Conservation (phyloP, 2,329 filamentous ascomycete genomes). For the Colletotrichum tanaceti region DNA sequence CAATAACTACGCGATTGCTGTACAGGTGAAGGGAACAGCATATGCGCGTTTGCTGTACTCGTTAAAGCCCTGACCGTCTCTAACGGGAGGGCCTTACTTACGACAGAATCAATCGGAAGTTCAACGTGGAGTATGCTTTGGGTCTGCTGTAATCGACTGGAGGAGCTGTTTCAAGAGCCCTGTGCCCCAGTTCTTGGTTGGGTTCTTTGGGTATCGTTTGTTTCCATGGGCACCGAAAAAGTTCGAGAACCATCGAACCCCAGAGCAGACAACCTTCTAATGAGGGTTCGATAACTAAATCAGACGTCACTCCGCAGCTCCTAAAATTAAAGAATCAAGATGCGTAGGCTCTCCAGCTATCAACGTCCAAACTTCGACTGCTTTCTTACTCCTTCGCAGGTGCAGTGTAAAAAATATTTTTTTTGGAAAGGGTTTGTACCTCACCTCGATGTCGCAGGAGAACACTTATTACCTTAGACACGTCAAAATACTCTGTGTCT, state of each 20-base stretch:
- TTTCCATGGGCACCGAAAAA: not conserved
- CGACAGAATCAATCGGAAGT: not conserved
- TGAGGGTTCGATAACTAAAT: not conserved
- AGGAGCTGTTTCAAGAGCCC: too few relatives aligned
- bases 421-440: too few relatives aligned
- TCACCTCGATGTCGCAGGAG: not conserved
- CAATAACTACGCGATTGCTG: too few relatives aligned
- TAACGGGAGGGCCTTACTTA: not conserved
- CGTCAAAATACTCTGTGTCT: not conserved
- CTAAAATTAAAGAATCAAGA: not conserved
- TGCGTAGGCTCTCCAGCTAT: not conserved
- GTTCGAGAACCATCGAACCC: slow-evolving; percentile 21
- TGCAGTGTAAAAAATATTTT: not conserved
- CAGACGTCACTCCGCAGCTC: not conserved
- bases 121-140: not conserved
- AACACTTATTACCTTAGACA: not conserved
- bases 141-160: not conserved
- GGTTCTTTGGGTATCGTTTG: not conserved
- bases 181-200: not conserved
- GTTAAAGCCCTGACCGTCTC: not conserved
- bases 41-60: not conserved
- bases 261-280: not conserved
- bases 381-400: not conserved
- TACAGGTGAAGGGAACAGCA: not conserved
- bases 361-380: not conserved